Conservation (phyloP, 148 eudicot genomes). For the Vaccinium corymbosum region DNA sequence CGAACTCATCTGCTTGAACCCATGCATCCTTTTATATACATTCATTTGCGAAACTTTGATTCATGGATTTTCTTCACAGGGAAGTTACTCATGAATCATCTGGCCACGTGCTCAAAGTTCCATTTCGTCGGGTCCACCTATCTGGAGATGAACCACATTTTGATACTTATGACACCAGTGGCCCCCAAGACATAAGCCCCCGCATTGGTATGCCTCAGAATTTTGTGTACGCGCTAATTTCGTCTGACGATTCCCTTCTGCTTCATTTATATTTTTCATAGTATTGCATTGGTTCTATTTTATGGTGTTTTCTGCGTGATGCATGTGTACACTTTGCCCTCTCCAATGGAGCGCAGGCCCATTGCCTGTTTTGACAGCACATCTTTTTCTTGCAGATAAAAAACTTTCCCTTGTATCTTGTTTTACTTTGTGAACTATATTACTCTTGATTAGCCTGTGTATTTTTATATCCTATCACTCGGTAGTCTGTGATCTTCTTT, state of each 20-base stretch:
- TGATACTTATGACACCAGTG: constrained; percentile 94
- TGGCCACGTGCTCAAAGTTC: constrained; percentile 83
- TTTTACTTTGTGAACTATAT: not conserved
- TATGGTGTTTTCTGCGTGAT: not conserved
- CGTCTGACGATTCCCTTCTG: not conserved
- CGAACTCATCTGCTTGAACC: not conserved
- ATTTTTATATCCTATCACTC: not conserved
- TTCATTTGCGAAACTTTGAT: constrained; percentile 13
- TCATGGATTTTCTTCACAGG: constrained; percentile 35
- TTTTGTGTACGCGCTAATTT: not conserved
- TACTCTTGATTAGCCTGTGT: not conserved
- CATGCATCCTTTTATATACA: not conserved
- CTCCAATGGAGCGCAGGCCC: not conserved
- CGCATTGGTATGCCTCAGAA: constrained; percentile 42
- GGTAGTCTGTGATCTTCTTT: no score
- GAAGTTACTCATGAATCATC: constrained; percentile 73
- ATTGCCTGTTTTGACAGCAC: not conserved
- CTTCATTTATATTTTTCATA: not conserved
- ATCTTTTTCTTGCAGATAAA: not conserved
- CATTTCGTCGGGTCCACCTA: constrained; percentile 85
- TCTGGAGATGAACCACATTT: constrained; percentile 90
- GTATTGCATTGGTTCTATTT: not conserved
- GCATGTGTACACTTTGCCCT: not conserved
- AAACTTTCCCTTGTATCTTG: not conserved
- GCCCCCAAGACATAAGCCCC: constrained; percentile 89